Conservation (phyloP, 305 asterid genomes). For the Solanum hybrid region DNA sequence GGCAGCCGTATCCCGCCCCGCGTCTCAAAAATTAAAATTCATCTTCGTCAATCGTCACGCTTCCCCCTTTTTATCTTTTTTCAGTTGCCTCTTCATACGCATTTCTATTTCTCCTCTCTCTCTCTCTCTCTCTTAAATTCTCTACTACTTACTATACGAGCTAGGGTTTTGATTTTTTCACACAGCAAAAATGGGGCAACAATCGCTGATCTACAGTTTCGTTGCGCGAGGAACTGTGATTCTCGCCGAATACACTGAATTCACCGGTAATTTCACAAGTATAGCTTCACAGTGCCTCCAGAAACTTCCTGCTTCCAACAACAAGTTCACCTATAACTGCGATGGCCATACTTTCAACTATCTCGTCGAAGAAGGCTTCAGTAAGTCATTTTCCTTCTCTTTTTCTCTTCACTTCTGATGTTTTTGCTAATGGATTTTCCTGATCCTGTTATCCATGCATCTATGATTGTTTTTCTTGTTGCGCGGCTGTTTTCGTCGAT, state of each 20-base stretch:
- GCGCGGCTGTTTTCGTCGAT: background rate
- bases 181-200: constrained; percentile 57
- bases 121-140: background rate
- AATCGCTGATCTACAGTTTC: constrained; percentile 79
- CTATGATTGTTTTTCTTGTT: background rate
- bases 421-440: background rate
- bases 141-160: background rate
- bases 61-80: background rate
- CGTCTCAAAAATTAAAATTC: background rate
- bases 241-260: constrained; percentile 69
- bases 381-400: constrained; percentile 27
- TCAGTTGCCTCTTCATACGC: background rate
- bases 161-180: background rate
- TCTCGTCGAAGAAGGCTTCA: constrained; percentile 70
- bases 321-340: constrained; percentile 74
- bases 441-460: background rate
- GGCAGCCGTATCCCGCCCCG: background rate
- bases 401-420: background rate
- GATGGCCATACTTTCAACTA: constrained; percentile 80
- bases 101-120: background rate
- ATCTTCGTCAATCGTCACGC: background rate
- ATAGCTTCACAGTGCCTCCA: constrained; percentile 84
- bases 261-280: constrained; percentile 74
- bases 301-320: constrained; percentile 82
- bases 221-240: constrained; percentile 81